A percentile compares a stretch with the other conserved stretches of the same genome.
Conservation (phyloP, 2,329 filamentous ascomycete genomes). For the Penicillium sp. region DNA sequence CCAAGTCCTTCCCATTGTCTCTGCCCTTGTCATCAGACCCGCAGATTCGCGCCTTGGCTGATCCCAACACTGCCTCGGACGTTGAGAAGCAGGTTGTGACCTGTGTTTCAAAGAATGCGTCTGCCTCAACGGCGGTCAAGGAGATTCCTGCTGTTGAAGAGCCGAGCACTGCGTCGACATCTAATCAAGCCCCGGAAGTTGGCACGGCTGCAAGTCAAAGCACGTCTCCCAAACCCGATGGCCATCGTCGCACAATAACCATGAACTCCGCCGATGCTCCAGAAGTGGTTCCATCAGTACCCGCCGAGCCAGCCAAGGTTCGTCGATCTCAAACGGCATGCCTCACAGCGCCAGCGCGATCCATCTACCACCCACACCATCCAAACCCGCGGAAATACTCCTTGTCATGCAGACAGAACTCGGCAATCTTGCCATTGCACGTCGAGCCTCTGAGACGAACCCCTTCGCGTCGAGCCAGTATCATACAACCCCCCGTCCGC, state of each 20-base stretch:
- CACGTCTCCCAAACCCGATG: conserved; percentile 4
- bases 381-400: conserved; percentile 24
- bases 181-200: conserved; percentile 4
- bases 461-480: conserved; percentile 7
- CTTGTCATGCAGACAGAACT: conserved; percentile 12
- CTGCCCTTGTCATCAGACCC: conserved; percentile 37
- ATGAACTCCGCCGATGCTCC: conserved; percentile 38
- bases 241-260: conserved; percentile 27
- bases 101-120: conserved; percentile 6
- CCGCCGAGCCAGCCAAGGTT: conserved; percentile 24
- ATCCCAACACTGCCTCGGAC: conserved; percentile 27
- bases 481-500: conserved; percentile 12
- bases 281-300: conserved; percentile 29
- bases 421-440: conserved; percentile 7
- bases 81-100: conserved; percentile 29
- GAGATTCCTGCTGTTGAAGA: background rate
- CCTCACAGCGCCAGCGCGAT: conserved; percentile 15
- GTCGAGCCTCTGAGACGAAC: conserved; percentile 10
- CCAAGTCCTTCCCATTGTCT: conserved; percentile 30
- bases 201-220: background rate
- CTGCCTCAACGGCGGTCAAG: conserved; percentile 3
- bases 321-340: conserved; percentile 26
- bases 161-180: background rate
- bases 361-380: conserved; percentile 28
- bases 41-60: conserved; percentile 36